Percentiles rank a stretch among this genome's conserved stretches.
Evolutionary conservation across 2,329 filamentous ascomycete species (phyloP).

Genomic region (Colletotrichum sp.): DNA sequence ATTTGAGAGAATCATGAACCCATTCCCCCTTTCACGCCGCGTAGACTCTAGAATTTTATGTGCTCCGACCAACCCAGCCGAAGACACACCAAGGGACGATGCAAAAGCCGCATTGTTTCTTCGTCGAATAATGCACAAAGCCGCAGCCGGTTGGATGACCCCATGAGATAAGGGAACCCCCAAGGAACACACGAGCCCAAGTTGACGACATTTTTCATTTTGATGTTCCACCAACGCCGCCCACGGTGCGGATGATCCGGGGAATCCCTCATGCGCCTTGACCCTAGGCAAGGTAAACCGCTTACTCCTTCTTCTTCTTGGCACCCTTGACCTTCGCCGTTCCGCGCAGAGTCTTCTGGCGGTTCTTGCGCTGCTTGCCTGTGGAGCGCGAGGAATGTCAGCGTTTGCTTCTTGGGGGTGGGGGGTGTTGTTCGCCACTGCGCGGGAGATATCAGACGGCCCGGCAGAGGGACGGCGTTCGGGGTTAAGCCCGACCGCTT

Average conservation of each 20-base stretch:
- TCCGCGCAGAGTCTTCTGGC: conserved; percentile 97
- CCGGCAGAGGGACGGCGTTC: not conserved
- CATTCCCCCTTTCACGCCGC: conserved; percentile 25
- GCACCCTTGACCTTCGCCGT: conserved; percentile 98
- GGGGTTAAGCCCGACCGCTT: not conserved
- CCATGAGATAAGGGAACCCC: conserved; percentile 4
- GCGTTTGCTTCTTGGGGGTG: not conserved
- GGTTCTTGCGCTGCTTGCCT: conserved; percentile 99
- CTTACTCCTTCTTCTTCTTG: conserved; percentile 92
- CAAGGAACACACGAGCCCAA: conserved; percentile 16
- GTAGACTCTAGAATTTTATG: conserved; percentile 22
- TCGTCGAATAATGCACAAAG: conserved; percentile 19
- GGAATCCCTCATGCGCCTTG: conserved; percentile 20
- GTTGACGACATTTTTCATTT: conserved; percentile 20
- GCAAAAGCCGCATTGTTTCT: conserved; percentile 14
- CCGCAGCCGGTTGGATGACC: conserved; percentile 9
- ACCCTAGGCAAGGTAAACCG: conserved; percentile 37
- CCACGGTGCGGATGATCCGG: conserved; percentile 22
- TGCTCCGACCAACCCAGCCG: conserved; percentile 1
- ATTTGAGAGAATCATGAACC: conserved; percentile 27
- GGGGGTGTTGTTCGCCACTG: conserved; percentile 2
- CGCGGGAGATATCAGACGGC: conserved; percentile 21
- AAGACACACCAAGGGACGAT: conserved; percentile 20
- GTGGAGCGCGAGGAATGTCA: conserved; percentile 37
- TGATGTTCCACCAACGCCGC: conserved; percentile 22